A percentile compares a stretch with the other conserved stretches of the same genome.
Evolutionary conservation across 805 yeast species (phyloP).

Genomic region (Torulaspora quercuum): DNA sequence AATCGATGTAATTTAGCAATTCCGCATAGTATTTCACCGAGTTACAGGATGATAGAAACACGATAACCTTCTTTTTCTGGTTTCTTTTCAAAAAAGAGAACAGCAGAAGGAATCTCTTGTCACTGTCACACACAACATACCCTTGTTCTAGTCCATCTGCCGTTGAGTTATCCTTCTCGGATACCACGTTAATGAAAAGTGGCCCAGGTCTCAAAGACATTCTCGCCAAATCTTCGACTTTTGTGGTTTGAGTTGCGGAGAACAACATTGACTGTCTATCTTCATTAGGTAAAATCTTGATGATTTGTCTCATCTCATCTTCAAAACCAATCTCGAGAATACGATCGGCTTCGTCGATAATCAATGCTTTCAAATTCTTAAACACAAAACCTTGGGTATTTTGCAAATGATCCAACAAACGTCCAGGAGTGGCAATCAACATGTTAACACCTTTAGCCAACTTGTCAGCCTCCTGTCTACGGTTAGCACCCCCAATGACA

Average conservation of each 20-base stretch:
- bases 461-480: slow-evolving; percentile 96
- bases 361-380: slow-evolving; percentile 88
- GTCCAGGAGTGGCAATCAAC: slow-evolving; percentile 95
- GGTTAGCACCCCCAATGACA: slow-evolving; percentile 97
- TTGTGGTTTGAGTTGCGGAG: slow-evolving; percentile 99
- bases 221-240: slow-evolving; percentile 97
- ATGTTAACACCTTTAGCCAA: slow-evolving; percentile 89
- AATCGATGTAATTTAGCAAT: slow-evolving; percentile 88
- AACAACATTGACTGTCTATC: slow-evolving; percentile 95
- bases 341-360: slow-evolving; percentile 98
- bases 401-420: slow-evolving; percentile 93
- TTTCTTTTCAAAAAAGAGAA: slow-evolving; percentile 94
- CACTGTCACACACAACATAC: slow-evolving; percentile 95
- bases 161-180: slow-evolving; percentile 78
- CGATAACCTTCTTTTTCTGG: slow-evolving; percentile 87
- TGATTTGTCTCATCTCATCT: slow-evolving; percentile 97
- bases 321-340: slow-evolving; percentile 97
- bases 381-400: slow-evolving; percentile 91
- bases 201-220: slow-evolving; percentile 94
- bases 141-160: slow-evolving; percentile 98
- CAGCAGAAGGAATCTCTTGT: slow-evolving; percentile 82
- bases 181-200: slow-evolving; percentile 85
- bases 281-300: slow-evolving; percentile 85
- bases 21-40: slow-evolving; percentile 96
- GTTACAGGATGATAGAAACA: slow-evolving; percentile 93